A percentile compares a stretch with the other conserved stretches of the same genome.
These are phyloP conservation scores for Malus hybrid DNA, from an alignment of 331 rosid species.

Conservation along the genomic window DNA sequence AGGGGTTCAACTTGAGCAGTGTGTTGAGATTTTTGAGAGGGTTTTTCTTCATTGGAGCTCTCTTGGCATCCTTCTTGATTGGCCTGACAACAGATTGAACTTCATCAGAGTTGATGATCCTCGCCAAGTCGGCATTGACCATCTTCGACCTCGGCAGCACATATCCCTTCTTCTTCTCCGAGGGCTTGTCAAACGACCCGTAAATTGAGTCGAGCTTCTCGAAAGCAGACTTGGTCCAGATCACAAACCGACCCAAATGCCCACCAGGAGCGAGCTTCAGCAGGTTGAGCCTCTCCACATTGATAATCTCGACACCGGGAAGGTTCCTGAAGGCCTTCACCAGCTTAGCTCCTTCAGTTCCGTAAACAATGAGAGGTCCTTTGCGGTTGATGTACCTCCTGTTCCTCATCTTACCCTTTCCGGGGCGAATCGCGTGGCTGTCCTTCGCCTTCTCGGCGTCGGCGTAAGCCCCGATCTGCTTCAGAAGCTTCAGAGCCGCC, in stretches of 20 bases:
- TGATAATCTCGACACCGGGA: constrained; percentile 63
- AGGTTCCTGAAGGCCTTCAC: constrained; percentile 75
- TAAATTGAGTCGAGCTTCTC: constrained; percentile 80
- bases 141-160: constrained; percentile 66
- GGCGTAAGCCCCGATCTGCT: constrained; percentile 53
- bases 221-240: constrained; percentile 82
- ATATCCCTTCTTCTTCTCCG: constrained; percentile 68
- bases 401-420: constrained; percentile 79
- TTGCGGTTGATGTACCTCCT: constrained; percentile 62
- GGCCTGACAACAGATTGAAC: constrained; percentile 72
- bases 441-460: constrained; percentile 75
- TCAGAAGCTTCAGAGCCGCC: constrained; percentile 58
- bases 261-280: constrained; percentile 86
- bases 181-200: constrained; percentile 59
- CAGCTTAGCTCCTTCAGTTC: constrained; percentile 67
- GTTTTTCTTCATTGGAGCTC: constrained; percentile 66
- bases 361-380: constrained; percentile 69
- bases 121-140: constrained; percentile 61
- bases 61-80: constrained; percentile 45
- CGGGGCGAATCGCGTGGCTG: constrained; percentile 64
- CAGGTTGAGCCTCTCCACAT: constrained; percentile 66
- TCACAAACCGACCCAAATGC: constrained; percentile 71
- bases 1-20: constrained; percentile 64
- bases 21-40: constrained; percentile 68
- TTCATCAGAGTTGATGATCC: constrained; percentile 86